Evolutionary conservation across 805 yeast species (phyloP).

Genomic region (Pichia heedii): DNA sequence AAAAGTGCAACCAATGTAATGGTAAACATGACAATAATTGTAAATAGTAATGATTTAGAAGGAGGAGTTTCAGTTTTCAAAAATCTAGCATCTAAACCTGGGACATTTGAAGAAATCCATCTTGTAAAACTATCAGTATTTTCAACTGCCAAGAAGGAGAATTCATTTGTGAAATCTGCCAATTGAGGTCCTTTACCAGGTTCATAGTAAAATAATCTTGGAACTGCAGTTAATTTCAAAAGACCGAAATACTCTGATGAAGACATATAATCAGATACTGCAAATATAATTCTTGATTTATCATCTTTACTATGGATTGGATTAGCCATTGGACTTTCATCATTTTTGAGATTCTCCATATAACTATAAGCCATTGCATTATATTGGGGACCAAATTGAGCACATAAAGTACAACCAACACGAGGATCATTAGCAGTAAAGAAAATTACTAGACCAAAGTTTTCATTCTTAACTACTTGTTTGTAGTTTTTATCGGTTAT

Average conservation of each 20-base stretch:
- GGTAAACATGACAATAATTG: slow-evolving; percentile 31
- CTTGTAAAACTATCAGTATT: slow-evolving; percentile 17
- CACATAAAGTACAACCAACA: slow-evolving; percentile 72
- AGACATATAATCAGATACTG: slow-evolving; percentile 61
- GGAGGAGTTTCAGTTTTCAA: slow-evolving; percentile 1
- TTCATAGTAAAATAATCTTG: slow-evolving; percentile 45
- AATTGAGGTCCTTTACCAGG: slow-evolving; percentile 21
- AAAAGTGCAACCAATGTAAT: slow-evolving; percentile 18
- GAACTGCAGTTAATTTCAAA: slow-evolving; percentile 61
- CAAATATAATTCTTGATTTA: slow-evolving; percentile 44
- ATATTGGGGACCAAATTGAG: slow-evolving; percentile 57
- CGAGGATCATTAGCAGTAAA: slow-evolving; percentile 68
- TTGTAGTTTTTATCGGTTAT: slow-evolving; percentile 56
- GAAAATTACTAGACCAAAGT: slow-evolving; percentile 54
- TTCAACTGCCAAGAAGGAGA: slow-evolving; percentile 39
- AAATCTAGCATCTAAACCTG: slow-evolving; percentile 1
- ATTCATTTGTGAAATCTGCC: slow-evolving; percentile 27
- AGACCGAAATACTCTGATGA: slow-evolving; percentile 43
- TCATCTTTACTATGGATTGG: slow-evolving; percentile 36
- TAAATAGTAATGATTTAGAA: slow-evolving; percentile 19
- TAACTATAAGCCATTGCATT: slow-evolving; percentile 56
- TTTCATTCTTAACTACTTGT: slow-evolving; percentile 48
- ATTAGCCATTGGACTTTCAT: slow-evolving; percentile 39
- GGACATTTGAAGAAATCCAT: slow-evolving; percentile 7
- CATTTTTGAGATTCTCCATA: slow-evolving; percentile 23